phyloP scores from a whole-genome alignment of 164 flowering plant species.

The Umbellularia californica region DNA sequence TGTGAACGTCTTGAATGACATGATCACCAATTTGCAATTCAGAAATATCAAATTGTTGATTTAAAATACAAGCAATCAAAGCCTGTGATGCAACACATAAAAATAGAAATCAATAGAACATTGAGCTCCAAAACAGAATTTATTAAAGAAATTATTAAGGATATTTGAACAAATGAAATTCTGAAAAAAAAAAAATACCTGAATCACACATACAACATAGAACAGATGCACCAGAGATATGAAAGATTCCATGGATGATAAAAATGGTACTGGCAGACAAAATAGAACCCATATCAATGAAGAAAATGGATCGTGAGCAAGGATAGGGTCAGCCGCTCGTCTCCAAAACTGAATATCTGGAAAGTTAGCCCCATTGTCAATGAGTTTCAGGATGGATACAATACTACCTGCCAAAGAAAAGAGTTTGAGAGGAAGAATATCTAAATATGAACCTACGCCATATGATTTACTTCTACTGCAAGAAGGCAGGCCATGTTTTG shows the following conservation, averaged over 20 bases:
- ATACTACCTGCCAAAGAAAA: conserved; percentile 44
- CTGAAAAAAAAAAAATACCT: conserved; percentile 42
- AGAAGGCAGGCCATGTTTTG: not conserved
- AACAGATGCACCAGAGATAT: conserved; percentile 73
- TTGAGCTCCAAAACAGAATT: not conserved
- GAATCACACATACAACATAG: conserved; percentile 63
- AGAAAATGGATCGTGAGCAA: conserved; percentile 84
- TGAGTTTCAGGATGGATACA: conserved; percentile 34
- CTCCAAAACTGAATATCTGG: conserved; percentile 71
- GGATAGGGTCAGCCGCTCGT: conserved; percentile 75
- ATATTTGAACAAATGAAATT: not conserved
- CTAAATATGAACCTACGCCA: not conserved
- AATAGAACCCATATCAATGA: conserved; percentile 92
- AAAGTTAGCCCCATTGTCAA: conserved; percentile 33
- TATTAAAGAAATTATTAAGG: not conserved
- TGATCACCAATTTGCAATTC: conserved; percentile 34
- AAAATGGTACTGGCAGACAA: conserved; percentile 73
- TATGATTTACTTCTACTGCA: not conserved
- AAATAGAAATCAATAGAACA: not conserved
- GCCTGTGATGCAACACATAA: conserved; percentile 44
- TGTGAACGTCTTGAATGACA: conserved; percentile 47
- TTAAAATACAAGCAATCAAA: conserved; percentile 37
- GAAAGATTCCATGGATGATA: conserved; percentile 56
- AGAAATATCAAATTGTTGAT: conserved; percentile 16
- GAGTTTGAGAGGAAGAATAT: not conserved